Percentiles rank a stretch among this genome's conserved stretches.
Conservation (phyloP, 2,329 filamentous ascomycete genomes). For the Aphanoascus verrucosus region DNA sequence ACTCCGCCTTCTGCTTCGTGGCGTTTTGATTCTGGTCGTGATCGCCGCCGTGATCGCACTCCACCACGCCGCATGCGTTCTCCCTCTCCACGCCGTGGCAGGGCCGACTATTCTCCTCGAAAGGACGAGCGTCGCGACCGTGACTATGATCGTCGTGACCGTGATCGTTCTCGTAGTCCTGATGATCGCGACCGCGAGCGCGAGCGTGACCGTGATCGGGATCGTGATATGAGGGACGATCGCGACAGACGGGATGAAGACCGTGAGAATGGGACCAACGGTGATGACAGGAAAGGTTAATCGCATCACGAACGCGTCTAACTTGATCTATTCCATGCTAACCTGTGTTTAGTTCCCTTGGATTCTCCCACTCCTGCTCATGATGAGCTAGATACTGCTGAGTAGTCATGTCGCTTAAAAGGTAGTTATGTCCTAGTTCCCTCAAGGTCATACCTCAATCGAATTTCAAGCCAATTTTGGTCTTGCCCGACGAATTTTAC, state of each 20-base stretch:
- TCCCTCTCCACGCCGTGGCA: slow-evolving; percentile 47
- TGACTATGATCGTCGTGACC: slow-evolving; percentile 54
- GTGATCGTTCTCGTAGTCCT: slow-evolving; percentile 24
- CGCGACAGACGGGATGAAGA: slow-evolving; percentile 56
- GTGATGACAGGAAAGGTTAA: slow-evolving; percentile 79
- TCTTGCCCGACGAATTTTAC: not conserved
- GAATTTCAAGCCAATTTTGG: not conserved
- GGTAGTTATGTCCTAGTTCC: not conserved
- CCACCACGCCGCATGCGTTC: slow-evolving; percentile 59
- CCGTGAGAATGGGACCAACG: slow-evolving; percentile 68
- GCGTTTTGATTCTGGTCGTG: slow-evolving; percentile 84
- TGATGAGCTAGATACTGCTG: slow-evolving; percentile 92
- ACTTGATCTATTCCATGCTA: not conserved
- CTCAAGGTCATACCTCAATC: not conserved
- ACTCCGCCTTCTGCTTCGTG: slow-evolving; percentile 96
- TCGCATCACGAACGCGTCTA: not conserved
- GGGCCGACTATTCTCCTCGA: slow-evolving; percentile 68
- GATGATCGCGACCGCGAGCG: slow-evolving; percentile 46
- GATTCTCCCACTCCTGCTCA: slow-evolving; percentile 75
- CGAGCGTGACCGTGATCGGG: slow-evolving; percentile 45
- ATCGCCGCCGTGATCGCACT: slow-evolving; percentile 50
- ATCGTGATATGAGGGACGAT: slow-evolving; percentile 41
- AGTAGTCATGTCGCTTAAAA: slow-evolving; percentile 40
- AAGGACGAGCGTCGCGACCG: slow-evolving; percentile 79
- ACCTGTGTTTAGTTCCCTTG: slow-evolving; percentile 38